Conservation (phyloP, 208 protist species). For the Leishmania mexicana region DNA sequence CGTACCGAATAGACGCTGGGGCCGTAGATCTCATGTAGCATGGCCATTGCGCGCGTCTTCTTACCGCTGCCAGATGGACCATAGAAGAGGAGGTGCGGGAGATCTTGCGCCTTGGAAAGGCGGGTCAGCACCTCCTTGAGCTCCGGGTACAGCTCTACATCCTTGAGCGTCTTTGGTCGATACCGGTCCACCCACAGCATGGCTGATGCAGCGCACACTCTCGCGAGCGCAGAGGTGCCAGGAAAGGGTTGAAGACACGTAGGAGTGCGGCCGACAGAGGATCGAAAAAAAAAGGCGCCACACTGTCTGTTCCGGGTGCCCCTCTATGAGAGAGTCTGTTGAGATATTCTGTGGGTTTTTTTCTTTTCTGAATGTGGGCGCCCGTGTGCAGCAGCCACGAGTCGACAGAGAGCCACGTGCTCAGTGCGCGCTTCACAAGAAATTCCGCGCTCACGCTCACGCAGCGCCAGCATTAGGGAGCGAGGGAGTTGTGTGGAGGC, state of each 20-base stretch:
- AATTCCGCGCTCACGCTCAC: background rate
- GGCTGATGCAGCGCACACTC: background rate
- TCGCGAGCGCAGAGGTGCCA: background rate
- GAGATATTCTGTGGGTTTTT: background rate
- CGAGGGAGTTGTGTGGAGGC: background rate
- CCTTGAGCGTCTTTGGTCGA: conserved; percentile 95
- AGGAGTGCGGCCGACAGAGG: background rate
- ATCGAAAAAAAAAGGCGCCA: background rate
- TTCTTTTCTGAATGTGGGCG: background rate
- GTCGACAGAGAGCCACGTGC: background rate
- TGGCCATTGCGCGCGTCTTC: conserved; percentile 96
- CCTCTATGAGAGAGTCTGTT: background rate
- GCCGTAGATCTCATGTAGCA: conserved; percentile 95
- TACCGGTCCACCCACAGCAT: conserved; percentile 99
- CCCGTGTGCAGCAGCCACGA: background rate
- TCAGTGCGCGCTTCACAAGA: too few species aligned
- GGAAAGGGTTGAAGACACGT: too few species aligned
- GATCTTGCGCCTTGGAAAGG: conserved; percentile 86
- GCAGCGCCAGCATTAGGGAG: background rate
- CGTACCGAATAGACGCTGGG: conserved; percentile 86
- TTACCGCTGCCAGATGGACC: conserved; percentile 96
- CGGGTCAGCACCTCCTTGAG: conserved; percentile 89
- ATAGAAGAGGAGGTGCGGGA: conserved; percentile 98
- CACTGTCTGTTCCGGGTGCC: background rate
- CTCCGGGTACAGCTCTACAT: conserved; percentile 95